Conservation (phyloP, 164 flowering plant genomes). For the Paratinospora sagittata region DNA sequence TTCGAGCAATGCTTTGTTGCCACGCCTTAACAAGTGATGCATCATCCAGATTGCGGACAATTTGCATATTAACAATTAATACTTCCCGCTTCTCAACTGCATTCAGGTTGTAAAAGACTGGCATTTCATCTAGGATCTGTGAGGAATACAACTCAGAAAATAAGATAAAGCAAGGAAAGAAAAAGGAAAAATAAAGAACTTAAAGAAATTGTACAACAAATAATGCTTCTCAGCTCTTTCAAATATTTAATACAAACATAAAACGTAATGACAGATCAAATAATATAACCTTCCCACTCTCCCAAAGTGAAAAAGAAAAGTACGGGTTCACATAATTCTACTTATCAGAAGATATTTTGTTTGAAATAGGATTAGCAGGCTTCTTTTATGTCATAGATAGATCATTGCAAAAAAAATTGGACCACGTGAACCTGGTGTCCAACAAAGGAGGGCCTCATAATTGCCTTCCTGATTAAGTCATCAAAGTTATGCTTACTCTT, state of each 20-base stretch:
- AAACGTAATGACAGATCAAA: background rate
- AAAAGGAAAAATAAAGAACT: background rate
- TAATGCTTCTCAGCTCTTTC: background rate
- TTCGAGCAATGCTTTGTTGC: slow-evolving; percentile 97
- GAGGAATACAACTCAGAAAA: slow-evolving; percentile 10
- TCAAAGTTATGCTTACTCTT: too few relatives aligned
- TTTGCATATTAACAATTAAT: slow-evolving; percentile 74
- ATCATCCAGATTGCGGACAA: slow-evolving; percentile 89
- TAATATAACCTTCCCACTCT: background rate
- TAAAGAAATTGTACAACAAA: background rate
- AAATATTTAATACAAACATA: background rate
- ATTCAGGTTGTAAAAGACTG: slow-evolving; percentile 90
- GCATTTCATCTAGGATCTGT: slow-evolving; percentile 99
- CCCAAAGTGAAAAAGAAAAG: too few relatives aligned
- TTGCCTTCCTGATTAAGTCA: too few relatives aligned
- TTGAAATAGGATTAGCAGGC: too few relatives aligned
- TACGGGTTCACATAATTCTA: too few relatives aligned
- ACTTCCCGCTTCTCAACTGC: slow-evolving; percentile 93
- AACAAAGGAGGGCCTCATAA: too few relatives aligned
- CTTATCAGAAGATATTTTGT: background rate
- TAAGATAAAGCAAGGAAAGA: background rate
- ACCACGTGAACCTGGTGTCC: too few relatives aligned
- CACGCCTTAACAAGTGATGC: slow-evolving; percentile 90
- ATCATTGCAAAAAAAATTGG: too few relatives aligned
- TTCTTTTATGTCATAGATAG: too few relatives aligned